Evolutionary conservation across 1,139 yeast genomes (phyloP).

Genomic region (Wickerhamomyces sp.): DNA sequence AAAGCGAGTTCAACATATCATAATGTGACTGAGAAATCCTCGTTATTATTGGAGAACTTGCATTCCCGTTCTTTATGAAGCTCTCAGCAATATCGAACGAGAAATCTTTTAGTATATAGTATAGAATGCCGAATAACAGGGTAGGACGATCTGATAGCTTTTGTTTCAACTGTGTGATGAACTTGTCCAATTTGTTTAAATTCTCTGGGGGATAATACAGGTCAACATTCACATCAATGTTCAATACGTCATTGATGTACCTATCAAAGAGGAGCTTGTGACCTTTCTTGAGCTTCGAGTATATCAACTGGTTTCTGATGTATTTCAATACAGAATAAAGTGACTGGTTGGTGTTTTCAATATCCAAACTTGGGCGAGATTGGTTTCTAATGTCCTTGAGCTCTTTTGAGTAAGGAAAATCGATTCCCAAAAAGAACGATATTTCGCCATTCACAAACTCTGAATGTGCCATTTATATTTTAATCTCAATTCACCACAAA

Average conservation of each 20-base stretch:
- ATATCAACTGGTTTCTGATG: conserved; percentile 17
- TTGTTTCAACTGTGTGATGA: conserved; percentile 11
- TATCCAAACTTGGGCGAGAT: conserved; percentile 15
- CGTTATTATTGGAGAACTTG: background rate
- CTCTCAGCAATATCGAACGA: conserved; percentile 15
- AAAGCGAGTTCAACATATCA: conserved; percentile 19
- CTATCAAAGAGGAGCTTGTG: conserved; percentile 17
- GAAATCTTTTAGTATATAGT: conserved; percentile 23
- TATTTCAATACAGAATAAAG: conserved; percentile 17
- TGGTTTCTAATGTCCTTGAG: conserved; percentile 13
- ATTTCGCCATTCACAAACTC: conserved; percentile 1
- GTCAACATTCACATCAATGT: conserved; percentile 7
- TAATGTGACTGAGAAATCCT: conserved; percentile 12
- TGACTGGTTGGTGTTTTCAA: conserved; percentile 18
- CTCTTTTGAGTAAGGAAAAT: conserved; percentile 20
- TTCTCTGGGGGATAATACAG: conserved; percentile 22
- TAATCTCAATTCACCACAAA: too few relatives aligned
- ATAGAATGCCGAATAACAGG: conserved; percentile 12
- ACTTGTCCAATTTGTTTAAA: conserved; percentile 12
- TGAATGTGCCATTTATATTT: background rate
- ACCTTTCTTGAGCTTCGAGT: conserved; percentile 12
- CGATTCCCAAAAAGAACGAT: conserved; percentile 3
- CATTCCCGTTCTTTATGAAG: conserved; percentile 7
- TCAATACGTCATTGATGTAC: conserved; percentile 17
- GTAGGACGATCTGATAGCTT: conserved; percentile 7